Percentiles rank a stretch among this genome's conserved stretches.
phyloP scores from a whole-genome alignment of 192 early-diverging fungal species.

The Backusella westeae region DNA sequence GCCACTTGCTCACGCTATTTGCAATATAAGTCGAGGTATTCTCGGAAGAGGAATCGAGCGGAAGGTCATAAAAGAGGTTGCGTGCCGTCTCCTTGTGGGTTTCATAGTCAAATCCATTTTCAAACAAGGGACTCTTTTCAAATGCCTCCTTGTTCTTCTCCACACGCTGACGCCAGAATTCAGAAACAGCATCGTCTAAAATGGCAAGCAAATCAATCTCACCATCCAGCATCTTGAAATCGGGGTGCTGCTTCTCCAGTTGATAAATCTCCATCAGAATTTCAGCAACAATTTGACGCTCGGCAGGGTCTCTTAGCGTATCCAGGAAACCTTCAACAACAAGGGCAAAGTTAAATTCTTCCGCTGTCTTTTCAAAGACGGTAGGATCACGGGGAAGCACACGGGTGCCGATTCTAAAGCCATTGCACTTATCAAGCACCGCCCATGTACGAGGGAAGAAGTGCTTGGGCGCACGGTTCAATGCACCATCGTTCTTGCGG shows the following conservation, averaged over 20 bases:
- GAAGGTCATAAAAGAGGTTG: conserved; percentile 78
- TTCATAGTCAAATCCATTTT: conserved; percentile 49
- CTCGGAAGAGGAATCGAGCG: conserved; percentile 54
- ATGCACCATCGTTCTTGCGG: conserved; percentile 80
- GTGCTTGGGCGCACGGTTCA: conserved; percentile 75
- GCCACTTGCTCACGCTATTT: conserved; percentile 38
- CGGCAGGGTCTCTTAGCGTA: conserved; percentile 73
- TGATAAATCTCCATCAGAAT: conserved; percentile 67
- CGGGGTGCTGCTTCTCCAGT: conserved; percentile 65
- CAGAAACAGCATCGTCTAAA: conserved; percentile 62
- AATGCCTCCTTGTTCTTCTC: conserved; percentile 38
- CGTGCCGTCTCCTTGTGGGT: conserved; percentile 61
- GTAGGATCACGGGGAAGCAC: conserved; percentile 73
- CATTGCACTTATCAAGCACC: conserved; percentile 60
- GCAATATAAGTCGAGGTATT: conserved; percentile 70
- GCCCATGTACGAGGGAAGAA: conserved; percentile 81
- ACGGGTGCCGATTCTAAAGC: conserved; percentile 58
- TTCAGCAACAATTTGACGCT: conserved; percentile 76
- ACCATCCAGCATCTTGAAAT: conserved; percentile 43
- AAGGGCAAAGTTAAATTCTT: conserved; percentile 85
- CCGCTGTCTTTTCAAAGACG: conserved; percentile 77
- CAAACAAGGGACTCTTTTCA: conserved; percentile 10
- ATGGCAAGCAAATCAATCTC: conserved; percentile 59
- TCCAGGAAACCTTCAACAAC: conserved; percentile 75
- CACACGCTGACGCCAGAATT: conserved; percentile 72